A percentile compares a stretch with the other conserved stretches of the same genome.
Evolutionary conservation across 192 early-diverging fungal genomes (phyloP).

Genomic region (Linnemannia elongata): DNA sequence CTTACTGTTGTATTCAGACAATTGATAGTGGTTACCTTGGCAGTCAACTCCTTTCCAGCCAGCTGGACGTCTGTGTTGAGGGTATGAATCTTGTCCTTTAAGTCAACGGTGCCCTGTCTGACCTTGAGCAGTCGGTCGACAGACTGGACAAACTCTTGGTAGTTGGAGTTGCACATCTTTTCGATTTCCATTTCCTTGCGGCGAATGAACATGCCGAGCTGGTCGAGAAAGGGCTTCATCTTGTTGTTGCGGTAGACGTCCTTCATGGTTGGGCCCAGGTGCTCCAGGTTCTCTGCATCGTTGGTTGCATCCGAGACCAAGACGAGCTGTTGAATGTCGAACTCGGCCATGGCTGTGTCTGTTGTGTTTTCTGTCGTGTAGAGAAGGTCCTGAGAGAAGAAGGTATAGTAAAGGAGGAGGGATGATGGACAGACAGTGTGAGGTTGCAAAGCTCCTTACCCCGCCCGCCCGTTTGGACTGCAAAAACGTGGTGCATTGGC

Average conservation of each 20-base stretch:
- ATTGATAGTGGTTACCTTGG: slow-evolving; percentile 68
- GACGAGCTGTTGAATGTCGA: slow-evolving; percentile 60
- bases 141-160: slow-evolving; percentile 95
- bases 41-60: slow-evolving; percentile 82
- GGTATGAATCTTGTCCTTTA: slow-evolving; percentile 87
- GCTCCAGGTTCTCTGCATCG: slow-evolving; percentile 82
- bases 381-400: neutral
- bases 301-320: slow-evolving; percentile 59
- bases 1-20: neutral
- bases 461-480: too few relatives aligned
- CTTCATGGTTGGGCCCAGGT: slow-evolving; percentile 89
- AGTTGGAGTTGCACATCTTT: slow-evolving; percentile 95
- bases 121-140: slow-evolving; percentile 98
- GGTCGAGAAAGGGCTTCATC: slow-evolving; percentile 90
- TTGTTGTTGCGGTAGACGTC: slow-evolving; percentile 88
- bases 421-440: neutral
- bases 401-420: neutral
- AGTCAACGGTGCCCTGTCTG: slow-evolving; percentile 83
- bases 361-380: neutral
- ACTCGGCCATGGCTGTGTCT: slow-evolving; percentile 52
- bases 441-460: neutral
- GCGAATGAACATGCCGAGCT: slow-evolving; percentile 84
- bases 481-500: too few relatives aligned
- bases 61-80: slow-evolving; percentile 90
- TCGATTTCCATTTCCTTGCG: slow-evolving; percentile 97